Conservation (phyloP, 495 filamentous ascomycete genomes). For the Barbatosphaeria neglecta region DNA sequence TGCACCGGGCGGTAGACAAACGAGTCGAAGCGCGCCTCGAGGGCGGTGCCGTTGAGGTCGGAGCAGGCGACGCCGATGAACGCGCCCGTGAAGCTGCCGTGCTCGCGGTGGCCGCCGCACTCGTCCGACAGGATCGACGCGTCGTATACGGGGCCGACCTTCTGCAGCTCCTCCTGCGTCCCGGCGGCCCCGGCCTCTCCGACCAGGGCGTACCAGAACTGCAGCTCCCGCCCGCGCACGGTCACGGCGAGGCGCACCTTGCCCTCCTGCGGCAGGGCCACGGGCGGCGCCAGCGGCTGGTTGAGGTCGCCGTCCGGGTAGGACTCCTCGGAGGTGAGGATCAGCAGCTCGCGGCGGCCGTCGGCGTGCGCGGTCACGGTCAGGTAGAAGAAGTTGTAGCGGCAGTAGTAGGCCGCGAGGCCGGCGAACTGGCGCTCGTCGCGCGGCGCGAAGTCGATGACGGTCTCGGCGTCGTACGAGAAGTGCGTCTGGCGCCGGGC, state of each 20-base stretch:
- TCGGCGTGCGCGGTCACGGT: slow-evolving; percentile 42
- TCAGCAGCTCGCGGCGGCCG: slow-evolving; percentile 40
- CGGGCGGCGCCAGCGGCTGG: slow-evolving; percentile 19
- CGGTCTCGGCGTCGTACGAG: slow-evolving; percentile 44
- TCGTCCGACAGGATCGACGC: slow-evolving; percentile 43
- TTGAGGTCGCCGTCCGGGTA: slow-evolving; percentile 35
- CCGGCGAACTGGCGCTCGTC: slow-evolving; percentile 47
- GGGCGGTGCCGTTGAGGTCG: slow-evolving; percentile 38
- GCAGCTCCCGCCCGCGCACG: slow-evolving; percentile 33
- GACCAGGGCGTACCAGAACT: slow-evolving; percentile 39
- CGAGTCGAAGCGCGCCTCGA: slow-evolving; percentile 37
- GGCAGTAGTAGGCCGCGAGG: slow-evolving; percentile 45
- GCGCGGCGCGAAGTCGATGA: slow-evolving; percentile 35
- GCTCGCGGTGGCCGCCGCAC: slow-evolving; percentile 42
- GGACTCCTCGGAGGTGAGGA: slow-evolving; percentile 37
- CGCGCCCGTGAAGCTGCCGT: slow-evolving; percentile 46
- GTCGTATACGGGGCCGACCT: slow-evolving; percentile 39
- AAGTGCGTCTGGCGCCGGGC: slow-evolving; percentile 44
- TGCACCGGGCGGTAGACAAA: slow-evolving; percentile 37
- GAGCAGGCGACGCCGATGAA: slow-evolving; percentile 44
- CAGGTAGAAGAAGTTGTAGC: slow-evolving; percentile 48
- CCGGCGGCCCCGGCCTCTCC: slow-evolving; percentile 7
- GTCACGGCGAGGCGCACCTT: slow-evolving; percentile 36
- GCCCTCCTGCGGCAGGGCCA: slow-evolving; percentile 36
- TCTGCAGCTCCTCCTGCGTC: slow-evolving; percentile 34